Evolutionary conservation across 352 stramenopile genomes (phyloP), one percentile per base, ranked within the genome.

Genomic region (Globisporangium irregulare): DNA sequence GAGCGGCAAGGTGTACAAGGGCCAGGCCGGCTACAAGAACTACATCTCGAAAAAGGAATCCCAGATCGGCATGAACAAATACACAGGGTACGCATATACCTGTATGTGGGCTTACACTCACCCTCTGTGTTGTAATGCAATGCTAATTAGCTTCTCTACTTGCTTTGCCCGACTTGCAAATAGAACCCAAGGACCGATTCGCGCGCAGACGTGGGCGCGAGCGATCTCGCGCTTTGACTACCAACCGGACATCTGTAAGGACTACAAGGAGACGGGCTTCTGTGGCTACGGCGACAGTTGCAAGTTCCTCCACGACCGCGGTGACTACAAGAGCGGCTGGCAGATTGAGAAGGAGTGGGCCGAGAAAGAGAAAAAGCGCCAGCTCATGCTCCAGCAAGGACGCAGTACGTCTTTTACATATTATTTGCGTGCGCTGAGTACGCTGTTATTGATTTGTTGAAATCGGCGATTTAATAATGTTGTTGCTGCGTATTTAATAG

Each of bases 261-360:
- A 99, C 77, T 99, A 99, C 84, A 99, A 99, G 69, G 97, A 99
- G 60, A 99, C 98, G 7, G 98, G 98, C 29, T 99, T 99, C 76
- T 99, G 97, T 70, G 97, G 97, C 50, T 99, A 98, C 75, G 98
- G 98, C 2, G 87, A 95, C 56, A 92, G 80, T 67, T 99, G 97
- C 72, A 99, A 98, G 71, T 99, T 99, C 79, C 81, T 99, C 27
- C 98, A 99, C 78, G 97, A 99, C 73, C 89, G 98, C n/a, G 92
- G 96, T 2, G 94, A 99, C 73, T 99, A 98, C 71, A 98, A 99
- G 77, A 95, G 76, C 51, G 97, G 97, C n/a, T 99, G 96, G 97
- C 91, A 99, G 76, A 93, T 99, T 64, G 97, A 99, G 68, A 79
- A 95, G 61, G 92, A 99, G 70, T 99, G 95, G 80, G 93, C 98